Base-by-base conservation (phyloP, 2,329 filamentous ascomycete genomes). In the Cyphellophora attinorum region DNA sequence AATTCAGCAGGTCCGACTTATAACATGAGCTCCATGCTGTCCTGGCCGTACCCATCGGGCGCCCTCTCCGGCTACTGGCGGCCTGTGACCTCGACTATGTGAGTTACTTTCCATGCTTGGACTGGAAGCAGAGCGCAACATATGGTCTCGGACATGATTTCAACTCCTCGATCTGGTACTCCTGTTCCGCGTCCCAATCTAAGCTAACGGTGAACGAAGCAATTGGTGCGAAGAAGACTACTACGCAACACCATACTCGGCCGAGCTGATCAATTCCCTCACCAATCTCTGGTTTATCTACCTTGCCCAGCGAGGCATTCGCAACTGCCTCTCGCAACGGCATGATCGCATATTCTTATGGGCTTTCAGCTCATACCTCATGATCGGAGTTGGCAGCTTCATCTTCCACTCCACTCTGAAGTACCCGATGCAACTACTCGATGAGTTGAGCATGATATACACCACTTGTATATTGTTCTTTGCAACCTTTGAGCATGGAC, bases 201-300 rank as follows among this genome's bases (percentile, higher is more conserved):
- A n/a, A n/a, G n/a, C n/a, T n/a, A n/a, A n/a, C n/a, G n/a, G n/a
- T n/a, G n/a, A n/a, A n/a, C n/a, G n/a, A n/a, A n/a, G n/a, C n/a
- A 84, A 85, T 55, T 85, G 81, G 70, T 86, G 81, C 52, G 81
- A 86, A 66, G 81, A 85, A 67, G 78, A 83, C 42, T 81, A 81
- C 58, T 79, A 79, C 62, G 74, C 79, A 18, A 85, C 80, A 5
- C 65, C 70, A 19, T 86, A 85, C 52, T 70, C 76, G 29, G 81
- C 82, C 21, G 82, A 88, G 53, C 75, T 86, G 27, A 72, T 85
- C 51, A 88, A 82, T 59, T 82, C 83, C 2, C 50, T 86, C 19
- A 93, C 85, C 21, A 94, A 94, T 56, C 56, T 82, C 3, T 62
- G 89, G 11, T 94, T 93, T 57, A 67, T 93, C 48, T 82, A 70